phyloP scores from a whole-genome alignment of 306 rosid species.

The Cyclanthera cordifolia region DNA sequence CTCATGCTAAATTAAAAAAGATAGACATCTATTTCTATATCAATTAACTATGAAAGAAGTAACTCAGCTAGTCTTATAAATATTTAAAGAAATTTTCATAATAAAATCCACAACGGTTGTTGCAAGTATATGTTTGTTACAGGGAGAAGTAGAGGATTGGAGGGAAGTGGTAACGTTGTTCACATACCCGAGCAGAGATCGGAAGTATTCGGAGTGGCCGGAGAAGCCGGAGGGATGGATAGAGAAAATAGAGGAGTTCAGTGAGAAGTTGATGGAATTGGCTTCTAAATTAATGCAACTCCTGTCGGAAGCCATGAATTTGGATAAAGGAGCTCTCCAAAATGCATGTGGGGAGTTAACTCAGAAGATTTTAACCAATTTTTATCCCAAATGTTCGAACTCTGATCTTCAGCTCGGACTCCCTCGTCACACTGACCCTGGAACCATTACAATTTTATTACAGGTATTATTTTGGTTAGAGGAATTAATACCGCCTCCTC shows the following conservation, averaged over 20 bases:
- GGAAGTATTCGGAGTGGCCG: slow-evolving; percentile 78
- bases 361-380: slow-evolving; percentile 58
- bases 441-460: slow-evolving; percentile 65
- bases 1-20: too few species aligned
- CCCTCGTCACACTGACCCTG: slow-evolving; percentile 72
- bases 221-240: slow-evolving; percentile 65
- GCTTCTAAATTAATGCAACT: slow-evolving; percentile 57
- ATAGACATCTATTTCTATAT: too few species aligned
- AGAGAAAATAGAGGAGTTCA: slow-evolving; percentile 39
- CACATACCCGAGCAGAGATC: slow-evolving; percentile 38
- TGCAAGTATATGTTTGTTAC: too few species aligned
- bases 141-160: slow-evolving; percentile 80
- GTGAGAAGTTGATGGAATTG: slow-evolving; percentile 56
- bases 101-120: too few species aligned
- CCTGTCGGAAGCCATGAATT: slow-evolving; percentile 67
- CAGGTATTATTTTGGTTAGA: too few species aligned
- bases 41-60: too few species aligned
- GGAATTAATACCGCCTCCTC: too few species aligned
- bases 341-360: slow-evolving; percentile 77
- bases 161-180: slow-evolving; percentile 60
- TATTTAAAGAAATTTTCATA: too few species aligned
- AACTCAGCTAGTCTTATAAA: too few species aligned
- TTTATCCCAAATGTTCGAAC: slow-evolving; percentile 65
- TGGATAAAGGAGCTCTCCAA: slow-evolving; percentile 54
- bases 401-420: slow-evolving; percentile 73